Conservation (phyloP, 441 rosid species). For the Jatropha multifida region DNA sequence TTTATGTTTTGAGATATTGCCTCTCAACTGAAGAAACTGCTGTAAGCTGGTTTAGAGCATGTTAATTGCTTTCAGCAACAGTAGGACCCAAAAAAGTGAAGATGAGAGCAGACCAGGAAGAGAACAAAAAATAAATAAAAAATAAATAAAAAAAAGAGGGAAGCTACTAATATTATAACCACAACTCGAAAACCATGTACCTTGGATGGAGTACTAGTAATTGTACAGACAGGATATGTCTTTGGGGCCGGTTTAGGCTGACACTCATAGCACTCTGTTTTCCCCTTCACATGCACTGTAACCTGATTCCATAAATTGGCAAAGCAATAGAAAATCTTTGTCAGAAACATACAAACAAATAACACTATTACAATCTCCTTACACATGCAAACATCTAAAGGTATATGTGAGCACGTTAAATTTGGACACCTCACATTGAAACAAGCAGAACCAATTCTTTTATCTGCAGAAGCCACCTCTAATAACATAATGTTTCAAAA, state of each 20-base stretch:
- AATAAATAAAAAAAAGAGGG: background rate
- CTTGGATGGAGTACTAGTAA: conserved; percentile 98
- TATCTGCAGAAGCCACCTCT: background rate
- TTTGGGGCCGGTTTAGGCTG: conserved; percentile 97
- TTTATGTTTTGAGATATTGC: background rate
- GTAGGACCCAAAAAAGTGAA: background rate
- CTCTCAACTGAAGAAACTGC: background rate
- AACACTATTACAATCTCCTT: conserved; percentile 8
- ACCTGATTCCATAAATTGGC: conserved; percentile 49
- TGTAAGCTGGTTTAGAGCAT: background rate
- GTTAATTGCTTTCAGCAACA: background rate
- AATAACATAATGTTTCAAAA: background rate
- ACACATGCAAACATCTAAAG: conserved; percentile 5
- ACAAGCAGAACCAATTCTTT: conserved; percentile 9
- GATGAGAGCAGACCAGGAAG: background rate
- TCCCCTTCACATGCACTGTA: conserved; percentile 86
- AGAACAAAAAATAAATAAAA: no score
- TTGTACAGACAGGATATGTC: conserved; percentile 97
- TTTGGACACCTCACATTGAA: background rate
- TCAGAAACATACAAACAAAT: conserved; percentile 21
- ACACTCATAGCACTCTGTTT: conserved; percentile 95
- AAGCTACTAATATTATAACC: background rate
- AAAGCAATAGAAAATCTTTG: conserved; percentile 10
- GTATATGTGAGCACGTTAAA: background rate
- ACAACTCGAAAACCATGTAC: conserved; percentile 34